Evolutionary conservation across 192 early-diverging fungal genomes (phyloP), one percentile per base, ranked within the genome.

Genomic region (Umbelopsis sp.): DNA sequence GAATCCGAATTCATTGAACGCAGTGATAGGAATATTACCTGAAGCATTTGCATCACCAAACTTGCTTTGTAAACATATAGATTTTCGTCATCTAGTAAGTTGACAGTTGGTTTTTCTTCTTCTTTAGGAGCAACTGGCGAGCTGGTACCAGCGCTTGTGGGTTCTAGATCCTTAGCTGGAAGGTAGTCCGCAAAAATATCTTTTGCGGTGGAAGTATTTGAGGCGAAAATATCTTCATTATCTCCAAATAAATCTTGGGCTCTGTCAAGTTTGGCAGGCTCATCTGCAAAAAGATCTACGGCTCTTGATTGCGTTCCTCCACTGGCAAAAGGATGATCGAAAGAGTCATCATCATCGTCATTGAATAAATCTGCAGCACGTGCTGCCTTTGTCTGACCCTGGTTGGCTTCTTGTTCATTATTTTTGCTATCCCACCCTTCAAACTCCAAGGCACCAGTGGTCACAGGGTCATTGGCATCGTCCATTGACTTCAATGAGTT

Each of bases 1-100:
- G 29, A 12, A 62, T 5, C 17, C 12, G n/a, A n/a, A n/a, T n/a
- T 62, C 31, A 62, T n/a, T 62, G 26, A 31, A 7, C 2, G 31
- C 2, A 17, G 26, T 62, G 12, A 12, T 36, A 29, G 11, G 26
- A 29, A 20, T 3, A 22, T 70, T 86, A 87, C 84, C 83, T 92
- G 88, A 31, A 91, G 69, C 66, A 91, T 79, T 22, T 86, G 78
- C 69, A 88, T 88, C 2, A 81, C 83, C 59, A 92, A 65, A n/a
- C 84, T 76, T 75, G 84, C 84, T 69, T 91, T 89, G 75, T 89
- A 91, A 12, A 81, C 25, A 10, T 74, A 52, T 29, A 89, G 43
- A 69, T 80, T 80, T 21, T 74, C 70, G 25, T 78, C 65, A 17
- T 71, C 56, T 14, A 73, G 73, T 24, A 71, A 21, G 66, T 74